Conservation (phyloP, 306 rosid species). For the Albizia julibrissin region DNA sequence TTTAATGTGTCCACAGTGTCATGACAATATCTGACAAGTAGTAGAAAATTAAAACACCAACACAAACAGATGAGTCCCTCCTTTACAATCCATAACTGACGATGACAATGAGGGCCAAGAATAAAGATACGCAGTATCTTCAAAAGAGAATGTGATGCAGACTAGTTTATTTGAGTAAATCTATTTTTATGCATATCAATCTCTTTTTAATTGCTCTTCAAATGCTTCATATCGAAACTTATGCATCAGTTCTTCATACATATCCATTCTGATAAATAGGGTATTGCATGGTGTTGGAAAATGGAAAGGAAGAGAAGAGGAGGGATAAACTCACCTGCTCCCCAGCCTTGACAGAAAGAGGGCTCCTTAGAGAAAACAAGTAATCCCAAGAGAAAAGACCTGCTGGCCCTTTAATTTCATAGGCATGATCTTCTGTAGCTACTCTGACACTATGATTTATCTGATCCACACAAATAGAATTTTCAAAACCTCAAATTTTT, state of each 20-base stretch:
- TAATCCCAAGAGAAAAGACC: conserved; percentile 93
- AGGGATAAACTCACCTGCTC: conserved; percentile 63
- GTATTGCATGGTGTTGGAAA: background rate
- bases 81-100: background rate
- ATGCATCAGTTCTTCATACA: background rate
- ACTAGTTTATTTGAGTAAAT: background rate
- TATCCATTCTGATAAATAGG: conserved; percentile 2
- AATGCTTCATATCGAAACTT: conserved; percentile 9
- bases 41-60: background rate
- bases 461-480: conserved; percentile 51
- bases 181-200: background rate
- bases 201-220: background rate
- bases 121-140: background rate
- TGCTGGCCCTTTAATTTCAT: conserved; percentile 83
- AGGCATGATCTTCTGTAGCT: conserved; percentile 81
- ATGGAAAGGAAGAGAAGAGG: conserved; percentile 4
- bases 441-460: conserved; percentile 78
- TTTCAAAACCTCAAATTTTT: conserved; percentile 16
- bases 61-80: background rate
- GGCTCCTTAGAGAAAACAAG: conserved; percentile 77
- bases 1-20: background rate
- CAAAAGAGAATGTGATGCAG: background rate
- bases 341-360: conserved; percentile 83
- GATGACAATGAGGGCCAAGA: background rate
- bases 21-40: background rate